Evolutionary conservation across 257 asterid species (phyloP), one percentile per base, ranked within the genome.

Genomic region (Solanum etuberosum): DNA sequence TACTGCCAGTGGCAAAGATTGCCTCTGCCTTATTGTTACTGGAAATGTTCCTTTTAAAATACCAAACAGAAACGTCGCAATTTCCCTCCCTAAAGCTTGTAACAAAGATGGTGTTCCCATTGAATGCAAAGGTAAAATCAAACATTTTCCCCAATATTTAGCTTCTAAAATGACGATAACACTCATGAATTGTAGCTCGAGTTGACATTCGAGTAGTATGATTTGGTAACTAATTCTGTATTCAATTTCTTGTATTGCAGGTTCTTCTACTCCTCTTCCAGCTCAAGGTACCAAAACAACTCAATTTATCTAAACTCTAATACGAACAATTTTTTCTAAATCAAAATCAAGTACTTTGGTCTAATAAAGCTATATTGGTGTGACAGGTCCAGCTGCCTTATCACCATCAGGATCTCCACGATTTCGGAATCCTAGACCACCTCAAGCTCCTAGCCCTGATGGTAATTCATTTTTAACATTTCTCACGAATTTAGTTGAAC

Each of bases 61-160:
- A 12, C 99, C 98, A 3, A 95, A 94, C 34, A 95, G 88, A 43
- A 92, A 92, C 27, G 90, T 92, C 0, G 97, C 98, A 8, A 40
- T 94, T 54, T 85, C 96, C 31, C 94, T 95, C 29, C 98, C 99
- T 1, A 92, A 92, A 46, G 96, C 98, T 59, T 96, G 99, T 86
- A 96, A 92, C 83, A 89, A 83, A 89, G 90, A 92, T 42, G 93
- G 95, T 13, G 97, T 96, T 9, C 95, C 98, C 35, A 87, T 96
- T 85, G 96, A 93, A 85, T 96, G 98, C 94, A 89, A 91, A 94
- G 95, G 98, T 95, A 10, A 86, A 23, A 61, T 68, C 23, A 59
- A 13, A 1, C 10, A 43, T 43, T 27, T 23, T 40, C 3, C 23
- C 20, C 18, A 76, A n/a, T 43, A 77, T 42, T 42, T 77, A 77